Evolutionary conservation across 208 protist genomes (phyloP), one percentile per base, ranked within the genome.

Genomic region (Leishmania mexicana): DNA sequence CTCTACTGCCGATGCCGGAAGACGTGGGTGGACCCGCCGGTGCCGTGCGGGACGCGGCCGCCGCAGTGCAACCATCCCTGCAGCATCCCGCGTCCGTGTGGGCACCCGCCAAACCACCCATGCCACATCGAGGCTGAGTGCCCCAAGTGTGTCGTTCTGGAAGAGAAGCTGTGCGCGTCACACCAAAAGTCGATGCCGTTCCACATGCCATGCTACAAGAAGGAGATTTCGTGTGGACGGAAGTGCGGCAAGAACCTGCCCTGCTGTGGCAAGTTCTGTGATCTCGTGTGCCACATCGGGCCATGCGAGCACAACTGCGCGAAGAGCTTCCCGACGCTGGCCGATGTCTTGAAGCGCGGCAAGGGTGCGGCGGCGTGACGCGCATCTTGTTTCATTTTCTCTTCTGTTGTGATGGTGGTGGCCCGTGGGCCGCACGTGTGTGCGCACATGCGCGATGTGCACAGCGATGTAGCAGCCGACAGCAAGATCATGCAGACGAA

Each of bases 31-130:
- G 90, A 95, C 38, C 95, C 97, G 65, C 97, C 97, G 40, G 92
- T 99, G 54, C 94, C 94, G 71, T 99, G 97, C 77, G 95, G 95
- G 35, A 97, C 95, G 49, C 86, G 80, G 76, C 92, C 91, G n/a
- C 97, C 97, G 19, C 65, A 62, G 65, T 99, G 97, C 82, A 89
- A 78, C 49, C 83, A 96, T 75, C 90, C 90, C 4, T 99, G 97
- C 83, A 83, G 76, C 40, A 81, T 96, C 24, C 90, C 90, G 4
- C 91, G 96, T 19, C 80, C 88, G 4, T 99, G 97, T 83, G 93
- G 92, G n/a, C 97, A 99, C 81, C 89, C 94, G 2, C 64, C 93
- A 3, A 91, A 97, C 57, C 95, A 98, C 81, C 76, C 84, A 3
- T 98, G 95, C 84, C 95, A 98, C 84, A 85, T 86, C 57, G 89